Evolutionary conservation across 1,284 basidiomycete species (phyloP), one percentile per base, ranked within the genome.

Genomic region (Heterobasidion occidentale): DNA sequence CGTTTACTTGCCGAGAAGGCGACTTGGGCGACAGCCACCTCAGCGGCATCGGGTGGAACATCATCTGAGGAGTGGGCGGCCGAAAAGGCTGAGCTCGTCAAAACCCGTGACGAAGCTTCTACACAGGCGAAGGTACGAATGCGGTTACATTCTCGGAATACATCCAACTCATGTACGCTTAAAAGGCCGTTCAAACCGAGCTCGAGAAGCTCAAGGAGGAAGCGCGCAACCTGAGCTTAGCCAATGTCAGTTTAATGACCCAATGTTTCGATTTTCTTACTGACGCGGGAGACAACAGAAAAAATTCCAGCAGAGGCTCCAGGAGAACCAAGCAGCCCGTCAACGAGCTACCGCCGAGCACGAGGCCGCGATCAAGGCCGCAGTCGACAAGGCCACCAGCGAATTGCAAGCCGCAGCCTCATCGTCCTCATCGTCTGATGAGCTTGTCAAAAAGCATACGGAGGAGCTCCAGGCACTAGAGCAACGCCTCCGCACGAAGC

Each of bases 1-100:
- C 73, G 71, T 52, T 68, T 89, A 3, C 68, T 83, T 27, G 74
- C 74, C 1, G 86, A 88, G 63, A 88, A 82, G 64, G 75, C 77
- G 46, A 62, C 63, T 38, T 59, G 64, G 38, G 44, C 66, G 7
- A 27, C 27, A 27, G 27, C 27, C 27, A 57, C 69, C 11, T 46
- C 60, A n/a, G 57, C 66, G 3, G 64, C 69, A 11, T 63, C 70
- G 27, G 27, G 4, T 27, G 27, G 3, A 63, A 70, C 19, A 58
- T 67, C 2, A 60, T 70, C 19, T 15, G 67, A 71, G 27, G 63
- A 68, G 59, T 80, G 80, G 77, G 83, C 86, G 56, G 63, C 71
- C 2, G 85, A 88, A 64, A 88, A 81, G 62, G 72, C 70, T 0
- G 76, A 78, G 53, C 70, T 90, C 2, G 58, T 74, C 20, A 81